Evolutionary conservation across 768 basidiomycete genomes (phyloP).

Genomic region (Rhizopogon sp.): DNA sequence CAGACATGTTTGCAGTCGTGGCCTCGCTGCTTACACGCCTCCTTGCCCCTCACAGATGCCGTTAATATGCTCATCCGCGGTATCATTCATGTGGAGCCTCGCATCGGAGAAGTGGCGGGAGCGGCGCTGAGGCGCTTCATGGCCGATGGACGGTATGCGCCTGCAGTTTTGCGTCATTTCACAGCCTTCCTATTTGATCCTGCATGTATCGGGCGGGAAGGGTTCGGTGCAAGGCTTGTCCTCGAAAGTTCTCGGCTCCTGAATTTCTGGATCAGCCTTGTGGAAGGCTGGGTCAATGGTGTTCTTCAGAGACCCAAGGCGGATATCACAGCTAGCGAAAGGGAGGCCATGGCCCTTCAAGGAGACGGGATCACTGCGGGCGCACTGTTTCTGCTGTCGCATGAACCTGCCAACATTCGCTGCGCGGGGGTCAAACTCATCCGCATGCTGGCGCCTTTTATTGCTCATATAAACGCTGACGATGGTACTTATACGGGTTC

Average conservation of each 20-base stretch:
- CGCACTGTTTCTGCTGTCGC: slow-evolving; percentile 68
- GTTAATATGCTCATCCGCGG: slow-evolving; percentile 78
- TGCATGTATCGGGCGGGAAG: slow-evolving; percentile 54
- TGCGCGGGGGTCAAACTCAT: slow-evolving; percentile 60
- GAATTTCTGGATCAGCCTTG: slow-evolving; percentile 66
- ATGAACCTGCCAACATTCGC: slow-evolving; percentile 46
- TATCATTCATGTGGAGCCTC: slow-evolving; percentile 81
- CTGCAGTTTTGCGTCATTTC: slow-evolving; percentile 57
- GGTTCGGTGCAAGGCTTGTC: slow-evolving; percentile 55
- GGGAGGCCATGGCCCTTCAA: slow-evolving; percentile 38
- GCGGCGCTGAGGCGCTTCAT: slow-evolving; percentile 71
- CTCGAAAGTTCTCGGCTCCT: slow-evolving; percentile 66
- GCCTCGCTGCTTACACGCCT: slow-evolving; percentile 71
- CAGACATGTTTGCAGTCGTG: slow-evolving; percentile 77
- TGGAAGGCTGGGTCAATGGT: slow-evolving; percentile 62
- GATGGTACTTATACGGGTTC: slow-evolving; percentile 23
- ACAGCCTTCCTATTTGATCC: slow-evolving; percentile 74
- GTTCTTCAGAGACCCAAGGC: slow-evolving; percentile 34
- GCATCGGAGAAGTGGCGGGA: slow-evolving; percentile 62
- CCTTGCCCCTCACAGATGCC: slow-evolving; percentile 49
- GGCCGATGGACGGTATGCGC: slow-evolving; percentile 49
- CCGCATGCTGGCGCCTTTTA: slow-evolving; percentile 49
- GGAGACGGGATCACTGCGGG: slow-evolving; percentile 66
- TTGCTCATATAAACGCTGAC: slow-evolving; percentile 37
- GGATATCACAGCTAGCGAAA: slow-evolving; percentile 37